Evolutionary conservation across 2,329 filamentous ascomycete genomes (phyloP).

Genomic region (Fusarium zealandicum): DNA sequence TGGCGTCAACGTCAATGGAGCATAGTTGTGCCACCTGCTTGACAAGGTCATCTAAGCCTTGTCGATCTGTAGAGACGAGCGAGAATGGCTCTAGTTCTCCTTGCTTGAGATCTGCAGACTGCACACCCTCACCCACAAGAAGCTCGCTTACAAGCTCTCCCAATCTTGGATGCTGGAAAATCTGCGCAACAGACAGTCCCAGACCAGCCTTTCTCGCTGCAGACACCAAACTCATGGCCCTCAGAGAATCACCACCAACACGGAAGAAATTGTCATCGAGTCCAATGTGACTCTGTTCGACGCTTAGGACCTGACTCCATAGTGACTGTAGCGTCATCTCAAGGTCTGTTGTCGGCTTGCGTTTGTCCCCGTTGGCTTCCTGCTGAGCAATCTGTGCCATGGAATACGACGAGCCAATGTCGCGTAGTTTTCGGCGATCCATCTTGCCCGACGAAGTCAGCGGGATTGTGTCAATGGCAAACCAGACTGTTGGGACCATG

Average conservation of each 20-base stretch:
- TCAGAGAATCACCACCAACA: constrained; percentile 19
- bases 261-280: constrained; percentile 20
- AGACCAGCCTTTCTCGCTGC: constrained; percentile 6
- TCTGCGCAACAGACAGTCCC: not conserved
- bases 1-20: not conserved
- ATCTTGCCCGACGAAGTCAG: constrained; percentile 9
- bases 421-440: constrained; percentile 5
- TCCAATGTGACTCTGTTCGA: constrained; percentile 3
- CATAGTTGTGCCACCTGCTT: not conserved
- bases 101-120: not conserved
- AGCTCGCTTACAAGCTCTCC: constrained; percentile 5
- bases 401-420: not conserved
- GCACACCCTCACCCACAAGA: not conserved
- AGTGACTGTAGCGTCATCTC: constrained; percentile 1
- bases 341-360: not conserved
- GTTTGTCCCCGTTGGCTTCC: not conserved
- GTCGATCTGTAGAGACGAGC: not conserved
- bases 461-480: constrained; percentile 2
- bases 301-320: constrained; percentile 2
- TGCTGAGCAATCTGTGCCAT: not conserved
- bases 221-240: constrained; percentile 13
- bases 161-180: constrained; percentile 11
- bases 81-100: not conserved
- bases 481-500: constrained; percentile 11
- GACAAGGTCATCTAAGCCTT: not conserved